Percentiles rank a stretch among this genome's conserved stretches.
These are phyloP conservation scores for Neofusicoccum parvum DNA, from an alignment of 2,329 filamentous ascomycete genomes.

Conservation along the genomic window DNA sequence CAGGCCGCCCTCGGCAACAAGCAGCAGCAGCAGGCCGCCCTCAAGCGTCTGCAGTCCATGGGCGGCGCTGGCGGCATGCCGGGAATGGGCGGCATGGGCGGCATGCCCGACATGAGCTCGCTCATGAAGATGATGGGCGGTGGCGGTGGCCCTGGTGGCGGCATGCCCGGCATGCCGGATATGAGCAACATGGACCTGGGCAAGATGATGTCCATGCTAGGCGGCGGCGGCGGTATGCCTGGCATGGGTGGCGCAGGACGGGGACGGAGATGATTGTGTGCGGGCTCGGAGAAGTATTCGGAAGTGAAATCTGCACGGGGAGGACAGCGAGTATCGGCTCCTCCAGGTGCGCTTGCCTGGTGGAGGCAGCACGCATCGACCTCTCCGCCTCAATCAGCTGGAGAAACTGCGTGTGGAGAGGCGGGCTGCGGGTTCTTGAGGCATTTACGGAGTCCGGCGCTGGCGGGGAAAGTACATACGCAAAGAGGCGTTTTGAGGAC, in stretches of 20 bases:
- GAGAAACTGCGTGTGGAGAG: not conserved
- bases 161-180: constrained; percentile 58
- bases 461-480: not conserved
- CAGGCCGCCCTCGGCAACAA: constrained; percentile 88
- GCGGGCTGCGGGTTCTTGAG: not conserved
- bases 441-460: not conserved
- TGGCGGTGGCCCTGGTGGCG: constrained; percentile 58
- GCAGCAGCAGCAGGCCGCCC: constrained; percentile 95
- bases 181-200: constrained; percentile 46
- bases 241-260: constrained; percentile 6
- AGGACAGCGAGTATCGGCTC: no score
- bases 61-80: constrained; percentile 67
- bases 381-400: not conserved
- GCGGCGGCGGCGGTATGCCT: constrained; percentile 24
- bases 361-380: no score
- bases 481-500: not conserved
- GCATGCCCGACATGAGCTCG: constrained; percentile 80
- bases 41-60: constrained; percentile 92
- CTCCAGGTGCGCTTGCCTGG: no score
- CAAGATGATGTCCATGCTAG: constrained; percentile 42
- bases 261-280: constrained; percentile 13
- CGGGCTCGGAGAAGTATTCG: not conserved
- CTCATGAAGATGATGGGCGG: constrained; percentile 91
- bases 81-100: constrained; percentile 50
- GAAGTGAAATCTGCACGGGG: no score